Base-by-base conservation (phyloP, 2,329 filamentous ascomycete species). In the Fusarium domesticum region DNA sequence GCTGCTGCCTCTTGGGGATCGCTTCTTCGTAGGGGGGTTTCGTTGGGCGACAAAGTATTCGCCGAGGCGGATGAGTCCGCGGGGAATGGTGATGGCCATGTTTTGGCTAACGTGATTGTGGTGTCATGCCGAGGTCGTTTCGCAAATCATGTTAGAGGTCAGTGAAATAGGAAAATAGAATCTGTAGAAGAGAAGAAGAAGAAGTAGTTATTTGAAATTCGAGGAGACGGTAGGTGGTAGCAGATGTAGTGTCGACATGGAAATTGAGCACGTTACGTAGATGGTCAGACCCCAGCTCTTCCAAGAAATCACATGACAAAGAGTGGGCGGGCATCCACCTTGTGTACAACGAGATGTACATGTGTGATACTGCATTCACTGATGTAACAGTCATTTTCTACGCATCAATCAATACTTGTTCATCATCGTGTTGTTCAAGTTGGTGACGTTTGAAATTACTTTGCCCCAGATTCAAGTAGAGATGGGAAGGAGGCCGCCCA, bases 1-100 rank as follows among this genome's bases (percentile, higher is more conserved):
- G 42, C 66, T 66, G 47, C 61, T 56, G 48, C 67, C 67, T 53
- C 65, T 63, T 37, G 51, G 19, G 34, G 52, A 41, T 31, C 20
- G 48, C 30, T 42, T 38, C 20, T 47, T 20, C 18, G 47, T 32
- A 41, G 34, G 23, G 43, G 38, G 11, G 35, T 46, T 47, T 28
- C 23, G 23, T 12, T 28, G 8, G 23, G 23, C 23, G 37, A 35
- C 28, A 34, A 40, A 44, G 28, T 41, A 16, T 37, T 43, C 23
- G 37, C 34, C 28, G n/a, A 42, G 36, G 42, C 48, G 35, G 19
- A 42, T 19, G 28, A 36, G 33, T 37, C 51, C 40, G 18, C 39
- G 43, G 34, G 42, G 39, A 34, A 18, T 47, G 44, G 32, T 51
- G 35, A 36, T 47, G 33, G 39, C 43, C 53, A 56, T 56, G 31